phyloP scores from a whole-genome alignment of 2,329 filamentous ascomycete species.

The Chaetoscypha palmicola region DNA sequence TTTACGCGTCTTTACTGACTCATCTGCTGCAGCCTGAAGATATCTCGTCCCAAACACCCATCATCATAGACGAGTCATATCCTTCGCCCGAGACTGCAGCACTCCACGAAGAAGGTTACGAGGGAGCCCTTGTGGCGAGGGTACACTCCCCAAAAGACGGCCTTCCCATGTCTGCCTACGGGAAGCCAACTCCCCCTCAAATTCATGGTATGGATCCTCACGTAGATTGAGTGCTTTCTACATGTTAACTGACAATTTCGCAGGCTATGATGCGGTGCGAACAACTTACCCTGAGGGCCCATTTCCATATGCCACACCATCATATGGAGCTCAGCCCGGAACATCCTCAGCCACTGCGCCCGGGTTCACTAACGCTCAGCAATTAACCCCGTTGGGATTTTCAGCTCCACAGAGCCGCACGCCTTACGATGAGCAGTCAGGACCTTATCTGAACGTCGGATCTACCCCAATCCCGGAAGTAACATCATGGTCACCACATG shows the following conservation, averaged over 20 bases:
- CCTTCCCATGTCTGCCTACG: constrained; percentile 75
- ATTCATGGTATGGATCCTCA: constrained; percentile 71
- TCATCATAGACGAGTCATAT: constrained; percentile 32
- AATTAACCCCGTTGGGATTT: constrained; percentile 31
- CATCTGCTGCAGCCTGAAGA: constrained; percentile 24
- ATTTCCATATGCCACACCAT: constrained; percentile 41
- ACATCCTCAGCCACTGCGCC: constrained; percentile 32
- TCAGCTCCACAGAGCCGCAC: constrained; percentile 40
- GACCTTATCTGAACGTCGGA: constrained; percentile 58
- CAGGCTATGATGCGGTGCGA: constrained; percentile 29
- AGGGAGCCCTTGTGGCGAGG: constrained; percentile 31
- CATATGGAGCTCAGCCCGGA: constrained; percentile 42
- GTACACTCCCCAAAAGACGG: constrained; percentile 27
- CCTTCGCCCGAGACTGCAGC: constrained; percentile 31
- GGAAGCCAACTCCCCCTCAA: constrained; percentile 67
- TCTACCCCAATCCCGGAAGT: constrained; percentile 56
- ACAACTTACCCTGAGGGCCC: constrained; percentile 36
- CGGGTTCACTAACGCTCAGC: constrained; percentile 24
- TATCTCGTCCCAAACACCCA: constrained; percentile 25
- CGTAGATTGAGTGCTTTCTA: not conserved
- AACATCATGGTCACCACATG: constrained; percentile 61
- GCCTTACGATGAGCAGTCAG: constrained; percentile 55
- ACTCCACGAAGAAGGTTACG: constrained; percentile 32
- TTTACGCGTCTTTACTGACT: constrained; percentile 16
- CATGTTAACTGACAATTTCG: constrained; percentile 1